Base-by-base conservation (phyloP, 495 filamentous ascomycete genomes). In the Lasiosphaeria hispida region DNA sequence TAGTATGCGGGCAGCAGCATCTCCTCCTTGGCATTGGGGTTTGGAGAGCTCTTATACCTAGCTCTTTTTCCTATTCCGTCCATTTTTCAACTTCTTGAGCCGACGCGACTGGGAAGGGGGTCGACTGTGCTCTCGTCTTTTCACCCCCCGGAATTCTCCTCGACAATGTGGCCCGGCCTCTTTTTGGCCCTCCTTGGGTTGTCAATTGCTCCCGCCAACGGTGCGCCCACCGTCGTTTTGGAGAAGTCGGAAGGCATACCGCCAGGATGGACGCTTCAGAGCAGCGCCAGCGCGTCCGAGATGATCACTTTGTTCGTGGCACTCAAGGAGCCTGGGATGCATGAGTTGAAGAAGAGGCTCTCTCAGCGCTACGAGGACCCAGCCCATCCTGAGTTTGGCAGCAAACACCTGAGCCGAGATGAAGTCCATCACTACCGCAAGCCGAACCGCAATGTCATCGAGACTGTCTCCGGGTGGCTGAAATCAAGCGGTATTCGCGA, bases 391-490 rank as follows among this genome's bases (percentile, higher is more conserved):
- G 64, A 69, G 39, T 68, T 63, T 23, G 66, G 65, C 19, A 58
- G 61, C 11, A 58, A 61, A 40, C 72, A 74, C 36, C 56, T 75
- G 8, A 68, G 63, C 9, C 62, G 64, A 3, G 67, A 67, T 1
- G 66, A 76, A 17, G 63, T 71, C 15, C 63, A 53, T 7, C 54
- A 62, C 17, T 63, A 65, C 50, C 69, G 70, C 14, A 58, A 61
- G 39, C 67, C 73, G 2, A 59, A 63, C 19, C 41, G 30, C 7
- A 48, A 52, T 8, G 49, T 56, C 10, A 42, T 64, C 36, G 44
- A 58, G 13, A 55, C 58, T 1, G 71, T 77, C n/a, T 54, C 61
- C 5, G 55, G 48, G n/a, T 77, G 74, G 75, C 69, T 77, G 10
- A 53, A 48, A 30, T 60, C 71, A 4, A 68, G 60, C 19, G 66